Conservation (phyloP, 2,329 filamentous ascomycete species). For the Truncatella angustata region DNA sequence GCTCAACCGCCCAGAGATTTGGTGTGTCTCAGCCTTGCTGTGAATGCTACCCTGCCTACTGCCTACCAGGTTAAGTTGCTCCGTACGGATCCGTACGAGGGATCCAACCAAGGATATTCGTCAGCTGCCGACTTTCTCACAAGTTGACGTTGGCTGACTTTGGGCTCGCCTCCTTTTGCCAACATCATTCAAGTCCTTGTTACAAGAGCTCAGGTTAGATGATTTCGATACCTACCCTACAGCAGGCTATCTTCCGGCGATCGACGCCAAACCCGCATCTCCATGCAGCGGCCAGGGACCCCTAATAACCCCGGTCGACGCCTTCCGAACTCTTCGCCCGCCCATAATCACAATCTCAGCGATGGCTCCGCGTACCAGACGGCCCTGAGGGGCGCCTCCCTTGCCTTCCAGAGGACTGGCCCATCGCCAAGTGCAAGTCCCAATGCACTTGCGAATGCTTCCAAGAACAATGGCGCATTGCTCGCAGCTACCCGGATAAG, state of each 20-base stretch:
- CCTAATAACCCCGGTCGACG: slow-evolving; percentile 21
- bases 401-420: slow-evolving; percentile 48
- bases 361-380: slow-evolving; percentile 28
- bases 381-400: slow-evolving; percentile 52
- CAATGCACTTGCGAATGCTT: slow-evolving; percentile 8
- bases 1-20: not conserved
- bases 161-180: not conserved
- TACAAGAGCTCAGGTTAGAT: not conserved
- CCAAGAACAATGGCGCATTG: slow-evolving; percentile 37
- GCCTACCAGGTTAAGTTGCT: no score
- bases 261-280: slow-evolving; percentile 16
- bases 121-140: not conserved
- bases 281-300: slow-evolving; percentile 26
- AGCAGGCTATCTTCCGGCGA: slow-evolving; percentile 10
- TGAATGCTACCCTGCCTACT: not conserved
- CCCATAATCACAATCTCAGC: no score
- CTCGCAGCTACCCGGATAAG: slow-evolving; percentile 42
- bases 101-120: not conserved
- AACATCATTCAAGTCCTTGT: not conserved
- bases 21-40: not conserved
- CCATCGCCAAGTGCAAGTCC: slow-evolving; percentile 15
- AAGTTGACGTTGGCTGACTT: not conserved
- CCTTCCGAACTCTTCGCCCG: slow-evolving; percentile 25
- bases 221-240: not conserved
- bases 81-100: no score